Evolutionary conservation across 2,329 filamentous ascomycete genomes (phyloP).

Genomic region (Fusarium euwallaceae): DNA sequence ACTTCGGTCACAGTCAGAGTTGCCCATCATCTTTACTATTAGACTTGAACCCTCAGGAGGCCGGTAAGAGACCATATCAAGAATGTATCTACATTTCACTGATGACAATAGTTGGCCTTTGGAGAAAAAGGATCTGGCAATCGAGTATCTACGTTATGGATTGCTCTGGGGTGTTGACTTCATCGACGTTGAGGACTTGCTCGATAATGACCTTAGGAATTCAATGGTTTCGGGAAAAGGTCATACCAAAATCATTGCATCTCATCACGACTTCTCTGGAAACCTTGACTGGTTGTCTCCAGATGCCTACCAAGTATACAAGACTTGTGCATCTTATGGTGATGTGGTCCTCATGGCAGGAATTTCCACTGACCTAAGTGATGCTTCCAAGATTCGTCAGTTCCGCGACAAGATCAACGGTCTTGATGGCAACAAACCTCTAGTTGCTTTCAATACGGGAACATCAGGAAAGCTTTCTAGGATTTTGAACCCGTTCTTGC

Average conservation of each 20-base stretch:
- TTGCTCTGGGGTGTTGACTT: constrained; percentile 26
- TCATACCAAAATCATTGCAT: constrained; percentile 18
- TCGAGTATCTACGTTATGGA: constrained; percentile 12
- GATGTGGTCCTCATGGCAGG: constrained; percentile 29
- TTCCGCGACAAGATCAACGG: constrained; percentile 11
- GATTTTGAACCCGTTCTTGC: constrained; percentile 27
- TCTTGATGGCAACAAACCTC: background rate
- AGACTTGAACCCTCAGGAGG: constrained; percentile 24
- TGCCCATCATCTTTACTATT: constrained; percentile 28
- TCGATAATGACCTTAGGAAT: background rate
- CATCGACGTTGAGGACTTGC: constrained; percentile 24
- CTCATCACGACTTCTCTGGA: constrained; percentile 27
- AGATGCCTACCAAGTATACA: background rate
- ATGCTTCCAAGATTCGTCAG: constrained; percentile 22
- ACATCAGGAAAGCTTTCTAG: constrained; percentile 20
- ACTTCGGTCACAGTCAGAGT: constrained; percentile 18
- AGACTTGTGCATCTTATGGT: constrained; percentile 16
- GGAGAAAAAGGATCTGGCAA: background rate
- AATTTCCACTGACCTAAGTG: constrained; percentile 13
- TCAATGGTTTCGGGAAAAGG: constrained; percentile 3
- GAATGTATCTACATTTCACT: background rate
- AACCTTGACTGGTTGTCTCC: constrained; percentile 17
- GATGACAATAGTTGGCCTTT: constrained; percentile 13
- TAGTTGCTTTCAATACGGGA: constrained; percentile 24
- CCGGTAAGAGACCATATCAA: constrained; percentile 1